Evolutionary conservation across 345 rosid species (phyloP), one percentile per base, ranked within the genome.

Genomic region (Geranium brycei): DNA sequence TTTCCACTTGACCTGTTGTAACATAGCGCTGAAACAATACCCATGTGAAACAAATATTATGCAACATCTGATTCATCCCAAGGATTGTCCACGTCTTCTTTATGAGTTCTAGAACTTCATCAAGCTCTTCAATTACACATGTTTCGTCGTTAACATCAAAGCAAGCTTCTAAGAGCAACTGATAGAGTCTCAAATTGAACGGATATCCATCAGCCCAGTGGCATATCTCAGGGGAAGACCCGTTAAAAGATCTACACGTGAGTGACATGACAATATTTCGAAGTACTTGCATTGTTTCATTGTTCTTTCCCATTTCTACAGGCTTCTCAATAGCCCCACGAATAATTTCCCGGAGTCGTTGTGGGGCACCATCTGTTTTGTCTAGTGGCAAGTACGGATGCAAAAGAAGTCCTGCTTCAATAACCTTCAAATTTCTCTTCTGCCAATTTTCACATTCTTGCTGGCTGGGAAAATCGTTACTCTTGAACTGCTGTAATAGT

Each of bases 161-260:
- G 63, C 91, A 88, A 55, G 97, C 85, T 74, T 88, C 92, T 51
- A 93, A 72, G 60, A 93, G 89, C 75, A 77, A 60, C 58, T 79
- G 83, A 72, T 90, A 93, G 58, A 90, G 75, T 66, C 91, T 73
- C 19, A 93, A 81, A 77, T 90, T 93, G 41, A 93, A 55, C 0
- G 95, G 96, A 55, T 83, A 81, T 64, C 96, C 99, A 61, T 90
- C 97, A 64, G 96, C 97, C 99, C 99, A 93, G 67, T 90, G 97
- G 71, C 89, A 83, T 47, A 73, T 75, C 69, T 88, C 96, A 0
- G 89, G 66, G 41, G 77, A 66, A 69, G 87, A 80, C 17, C 87
- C 95, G 4, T 82, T 85, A 38, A 68, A 69, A 19, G 86, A 70
- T 69, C 96, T 82, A 72, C 65, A 78, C 65, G 95, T 89, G 10